These are phyloP conservation scores for Ascochyta koolunga DNA, from an alignment of 2,329 filamentous ascomycete genomes.

Conservation along the genomic window DNA sequence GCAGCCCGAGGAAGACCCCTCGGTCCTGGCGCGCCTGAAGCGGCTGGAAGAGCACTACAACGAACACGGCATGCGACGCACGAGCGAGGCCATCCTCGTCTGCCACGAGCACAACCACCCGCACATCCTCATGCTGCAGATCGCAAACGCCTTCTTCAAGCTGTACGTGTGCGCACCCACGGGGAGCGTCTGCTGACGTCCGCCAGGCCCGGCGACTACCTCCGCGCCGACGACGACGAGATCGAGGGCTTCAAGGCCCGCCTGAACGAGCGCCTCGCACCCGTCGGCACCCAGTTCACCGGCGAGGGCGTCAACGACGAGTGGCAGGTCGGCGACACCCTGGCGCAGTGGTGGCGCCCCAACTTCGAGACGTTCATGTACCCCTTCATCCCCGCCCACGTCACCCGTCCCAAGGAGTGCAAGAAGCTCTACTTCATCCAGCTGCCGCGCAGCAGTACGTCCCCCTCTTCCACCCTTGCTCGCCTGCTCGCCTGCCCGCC, in stretches of 20 bases:
- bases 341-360: conserved; percentile 98
- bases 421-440: conserved; percentile 99
- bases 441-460: conserved; percentile 83
- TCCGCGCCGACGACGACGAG: conserved; percentile 87
- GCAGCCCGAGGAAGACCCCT: conserved; percentile 96
- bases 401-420: conserved; percentile 96
- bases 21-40: conserved; percentile 88
- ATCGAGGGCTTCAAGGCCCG: conserved; percentile 92
- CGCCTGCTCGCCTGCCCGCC: conserved; percentile 16
- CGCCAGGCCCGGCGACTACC: conserved; percentile 83
- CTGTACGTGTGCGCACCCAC: conserved; percentile 54
- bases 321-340: conserved; percentile 92
- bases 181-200: conserved; percentile 1
- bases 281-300: conserved; percentile 80
- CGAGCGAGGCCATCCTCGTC: conserved; percentile 94
- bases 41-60: conserved; percentile 95
- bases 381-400: conserved; percentile 93
- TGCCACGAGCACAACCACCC: conserved; percentile 99
- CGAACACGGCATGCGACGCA: conserved; percentile 92
- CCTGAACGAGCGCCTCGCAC: conserved; percentile 90
- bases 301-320: conserved; percentile 89
- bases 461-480: conserved; percentile 7
- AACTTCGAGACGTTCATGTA: conserved; percentile 99
- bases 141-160: conserved; percentile 99
- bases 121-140: conserved; percentile 98